Conservation (phyloP, 306 rosid genomes). For the Chamaecrista fasciculata region DNA sequence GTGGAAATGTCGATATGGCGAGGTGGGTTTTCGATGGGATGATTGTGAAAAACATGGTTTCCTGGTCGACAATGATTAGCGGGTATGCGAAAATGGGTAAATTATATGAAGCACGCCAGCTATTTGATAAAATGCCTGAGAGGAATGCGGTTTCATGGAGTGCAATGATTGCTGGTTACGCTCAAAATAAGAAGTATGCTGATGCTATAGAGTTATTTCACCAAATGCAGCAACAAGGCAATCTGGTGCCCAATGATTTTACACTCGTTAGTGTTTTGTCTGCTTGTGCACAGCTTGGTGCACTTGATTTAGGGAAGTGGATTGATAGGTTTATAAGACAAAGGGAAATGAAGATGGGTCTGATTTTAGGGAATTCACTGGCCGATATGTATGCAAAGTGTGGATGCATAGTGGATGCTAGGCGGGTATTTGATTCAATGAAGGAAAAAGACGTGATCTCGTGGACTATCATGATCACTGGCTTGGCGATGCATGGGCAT, state of each 20-base stretch:
- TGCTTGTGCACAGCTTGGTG: slow-evolving; percentile 22
- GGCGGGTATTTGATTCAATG: slow-evolving; percentile 16
- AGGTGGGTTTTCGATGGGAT: slow-evolving; percentile 8
- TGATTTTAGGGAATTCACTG: slow-evolving; percentile 15
- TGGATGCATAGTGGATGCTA: slow-evolving; percentile 13
- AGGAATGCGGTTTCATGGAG: slow-evolving; percentile 18
- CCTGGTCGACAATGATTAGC: slow-evolving; percentile 24
- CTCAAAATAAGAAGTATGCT: slow-evolving; percentile 7
- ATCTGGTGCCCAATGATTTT: neutral
- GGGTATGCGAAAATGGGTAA: slow-evolving; percentile 19
- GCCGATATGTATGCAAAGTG: slow-evolving; percentile 25
- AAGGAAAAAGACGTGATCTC: slow-evolving; percentile 8
- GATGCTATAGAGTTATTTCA: slow-evolving; percentile 17
- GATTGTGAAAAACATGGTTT: neutral
- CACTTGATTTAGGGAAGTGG: slow-evolving; percentile 15
- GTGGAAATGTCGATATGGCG: slow-evolving; percentile 4
- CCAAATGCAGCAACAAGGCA: slow-evolving; percentile 8
- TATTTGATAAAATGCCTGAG: slow-evolving; percentile 19
- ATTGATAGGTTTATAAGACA: slow-evolving; percentile 17
- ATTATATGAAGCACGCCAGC: slow-evolving; percentile 10
- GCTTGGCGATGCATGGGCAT: slow-evolving; percentile 19
- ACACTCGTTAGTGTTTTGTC: slow-evolving; percentile 17
- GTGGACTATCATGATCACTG: slow-evolving; percentile 6
- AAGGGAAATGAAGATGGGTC: neutral
- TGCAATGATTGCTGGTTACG: slow-evolving; percentile 13